Evolutionary conservation across 495 filamentous ascomycete species (phyloP).

Genomic region (Hyaloscypha variabilis): DNA sequence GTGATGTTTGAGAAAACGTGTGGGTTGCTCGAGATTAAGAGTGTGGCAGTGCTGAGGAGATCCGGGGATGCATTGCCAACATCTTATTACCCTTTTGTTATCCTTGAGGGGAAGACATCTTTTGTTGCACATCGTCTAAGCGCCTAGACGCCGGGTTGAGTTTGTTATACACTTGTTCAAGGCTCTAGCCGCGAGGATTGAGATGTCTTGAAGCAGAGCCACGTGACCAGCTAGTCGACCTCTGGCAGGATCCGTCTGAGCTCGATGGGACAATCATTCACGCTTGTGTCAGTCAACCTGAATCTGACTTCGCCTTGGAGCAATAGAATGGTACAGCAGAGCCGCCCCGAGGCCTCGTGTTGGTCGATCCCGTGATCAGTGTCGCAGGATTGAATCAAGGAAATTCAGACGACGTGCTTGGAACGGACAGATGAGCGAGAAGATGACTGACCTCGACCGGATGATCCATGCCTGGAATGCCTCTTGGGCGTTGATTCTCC

Average conservation of each 20-base stretch:
- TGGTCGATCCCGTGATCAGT: not conserved
- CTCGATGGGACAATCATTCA: not conserved
- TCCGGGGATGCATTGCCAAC: not conserved
- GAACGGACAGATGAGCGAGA: not conserved
- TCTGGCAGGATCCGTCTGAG: not conserved
- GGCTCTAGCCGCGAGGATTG: not conserved
- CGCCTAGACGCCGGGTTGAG: not conserved
- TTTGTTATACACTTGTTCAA: not conserved
- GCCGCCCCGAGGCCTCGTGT: not conserved
- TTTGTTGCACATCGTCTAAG: not conserved
- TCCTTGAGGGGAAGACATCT: not conserved
- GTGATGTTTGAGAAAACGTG: not conserved
- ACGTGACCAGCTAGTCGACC: not conserved
- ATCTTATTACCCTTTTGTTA: not conserved
- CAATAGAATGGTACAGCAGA: not conserved
- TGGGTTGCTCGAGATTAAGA: not conserved
- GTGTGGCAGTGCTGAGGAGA: not conserved
- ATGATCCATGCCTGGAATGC: slow-evolving; percentile 26
- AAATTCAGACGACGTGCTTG: not conserved
- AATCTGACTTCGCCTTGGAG: not conserved
- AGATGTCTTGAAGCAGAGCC: not conserved
- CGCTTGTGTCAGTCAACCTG: not conserved
- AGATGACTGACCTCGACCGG: slow-evolving; percentile 22
- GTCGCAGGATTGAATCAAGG: not conserved
- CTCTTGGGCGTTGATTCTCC: slow-evolving; percentile 16